Evolutionary conservation across 1,284 basidiomycete genomes (phyloP), one percentile per base, ranked within the genome.

Genomic region (Apiotrichum mycotoxinovorans): DNA sequence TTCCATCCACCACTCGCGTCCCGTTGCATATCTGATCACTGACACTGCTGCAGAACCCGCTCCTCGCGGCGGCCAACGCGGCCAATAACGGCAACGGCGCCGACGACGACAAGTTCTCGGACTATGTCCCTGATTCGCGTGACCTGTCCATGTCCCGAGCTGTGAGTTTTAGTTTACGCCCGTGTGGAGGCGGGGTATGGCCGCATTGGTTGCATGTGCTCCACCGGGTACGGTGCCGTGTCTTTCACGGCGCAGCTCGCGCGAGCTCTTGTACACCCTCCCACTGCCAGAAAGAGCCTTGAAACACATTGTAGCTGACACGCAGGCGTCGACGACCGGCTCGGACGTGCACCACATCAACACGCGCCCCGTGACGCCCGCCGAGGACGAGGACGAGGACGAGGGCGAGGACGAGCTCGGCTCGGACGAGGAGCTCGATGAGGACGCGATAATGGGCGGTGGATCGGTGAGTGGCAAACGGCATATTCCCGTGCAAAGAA

Each of bases 61-160:
- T 75, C 33, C 65, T 75, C 45, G 72, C 73, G 52, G 73, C 73
- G 35, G 66, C 67, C 43, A 75, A 68, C 61, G 69, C 67, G 54
- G 56, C 58, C 54, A 57, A 38, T 35, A 59, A 51, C 18, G 47
- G 44, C 30, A 30, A 30, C 26, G 55, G 50, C 23, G 58, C 41
- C 27, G 74, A 76, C 43, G 73, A 77, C 45, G 75, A 77, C 59
- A 74, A 75, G 63, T 57, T 75, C 42, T 75, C 73, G 20, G 75
- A 77, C 57, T 71, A 73, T 57, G 71, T 77, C 1, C 75, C 75
- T 15, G 67, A 71, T 53, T 68, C 66, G 42, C 62, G 74, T 26
- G 74, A 73, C 50, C 54, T 75, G 14, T 74, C 72, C n/a, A 66
- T 74, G 51, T 74, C 71, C 3, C 58, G 74, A 56, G 74, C 74